Evolutionary conservation across 2,329 filamentous ascomycete genomes (phyloP).

Genomic region (Aspergillus ochraceus): DNA sequence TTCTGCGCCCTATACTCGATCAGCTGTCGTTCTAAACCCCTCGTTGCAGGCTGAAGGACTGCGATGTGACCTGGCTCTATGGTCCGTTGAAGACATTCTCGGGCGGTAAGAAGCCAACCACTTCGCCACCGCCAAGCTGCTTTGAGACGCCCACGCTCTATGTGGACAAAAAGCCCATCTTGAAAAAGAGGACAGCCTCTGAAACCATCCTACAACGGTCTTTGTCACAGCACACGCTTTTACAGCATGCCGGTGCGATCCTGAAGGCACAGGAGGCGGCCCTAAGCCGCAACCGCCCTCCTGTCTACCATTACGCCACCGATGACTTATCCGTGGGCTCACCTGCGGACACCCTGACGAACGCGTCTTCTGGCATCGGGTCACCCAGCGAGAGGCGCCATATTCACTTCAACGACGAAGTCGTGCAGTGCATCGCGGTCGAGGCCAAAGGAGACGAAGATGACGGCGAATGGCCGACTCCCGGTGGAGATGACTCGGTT

Average conservation of each 20-base stretch:
- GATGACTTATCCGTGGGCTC: constrained; percentile 10
- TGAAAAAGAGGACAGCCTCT: constrained; percentile 96
- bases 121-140: constrained; percentile 53
- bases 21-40: constrained; percentile 11
- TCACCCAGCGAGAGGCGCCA: constrained; percentile 70
- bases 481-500: constrained; percentile 56
- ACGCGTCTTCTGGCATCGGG: constrained; percentile 69
- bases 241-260: constrained; percentile 85
- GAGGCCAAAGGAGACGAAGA: constrained; percentile 80
- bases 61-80: constrained; percentile 96
- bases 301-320: constrained; percentile 55
- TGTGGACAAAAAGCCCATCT: constrained; percentile 78
- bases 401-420: constrained; percentile 95
- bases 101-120: constrained; percentile 50
- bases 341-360: constrained; percentile 60
- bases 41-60: constrained; percentile 82
- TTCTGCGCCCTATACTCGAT: background rate
- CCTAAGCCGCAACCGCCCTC: constrained; percentile 53
- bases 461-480: constrained; percentile 36
- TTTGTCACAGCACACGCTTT: constrained; percentile 79
- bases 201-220: constrained; percentile 92
- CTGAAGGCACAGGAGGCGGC: constrained; percentile 77
- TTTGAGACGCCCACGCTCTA: constrained; percentile 67
- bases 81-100: constrained; percentile 80
- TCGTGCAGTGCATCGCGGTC: constrained; percentile 92